phyloP scores from a whole-genome alignment of 352 stramenopile genomes.

The Pythium rhizo-oryzae region DNA sequence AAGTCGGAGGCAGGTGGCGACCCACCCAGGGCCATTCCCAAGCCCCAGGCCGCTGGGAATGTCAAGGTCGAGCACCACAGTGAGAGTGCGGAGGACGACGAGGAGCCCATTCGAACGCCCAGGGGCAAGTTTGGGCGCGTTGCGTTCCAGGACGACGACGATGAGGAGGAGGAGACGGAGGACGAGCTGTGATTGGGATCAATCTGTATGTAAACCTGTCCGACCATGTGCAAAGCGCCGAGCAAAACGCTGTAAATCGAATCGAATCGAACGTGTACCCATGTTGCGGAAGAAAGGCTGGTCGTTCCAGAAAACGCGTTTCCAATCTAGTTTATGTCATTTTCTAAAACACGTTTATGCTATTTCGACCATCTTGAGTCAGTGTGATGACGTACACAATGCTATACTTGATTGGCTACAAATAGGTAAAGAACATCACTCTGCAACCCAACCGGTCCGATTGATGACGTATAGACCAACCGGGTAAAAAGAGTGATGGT shows the following conservation, averaged over 20 bases:
- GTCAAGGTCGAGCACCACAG: neutral
- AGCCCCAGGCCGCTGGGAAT: too few relatives aligned
- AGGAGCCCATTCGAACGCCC: too few relatives aligned
- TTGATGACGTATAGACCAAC: constrained; percentile 3
- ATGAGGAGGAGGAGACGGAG: constrained; percentile 1
- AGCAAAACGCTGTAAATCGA: too few relatives aligned
- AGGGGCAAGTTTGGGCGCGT: neutral
- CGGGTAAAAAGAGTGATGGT: too few relatives aligned
- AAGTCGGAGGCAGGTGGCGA: too few relatives aligned
- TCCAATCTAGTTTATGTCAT: too few relatives aligned
- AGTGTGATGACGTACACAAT: neutral
- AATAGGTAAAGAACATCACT: neutral
- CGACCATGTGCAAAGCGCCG: too few relatives aligned
- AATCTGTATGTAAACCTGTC: neutral
- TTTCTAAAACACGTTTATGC: neutral
- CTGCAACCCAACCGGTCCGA: neutral
- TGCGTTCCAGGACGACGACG: neutral
- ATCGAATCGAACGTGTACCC: neutral
- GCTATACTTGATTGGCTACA: neutral
- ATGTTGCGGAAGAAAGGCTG: neutral
- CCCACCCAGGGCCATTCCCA: too few relatives aligned
- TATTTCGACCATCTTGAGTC: too few relatives aligned
- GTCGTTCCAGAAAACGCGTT: too few relatives aligned
- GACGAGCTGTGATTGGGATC: neutral
- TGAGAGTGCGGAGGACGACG: too few relatives aligned